Evolutionary conservation across 176 grass and related monocot genomes (phyloP), one percentile per base, ranked within the genome.

Genomic region (Hordeum marinum): DNA sequence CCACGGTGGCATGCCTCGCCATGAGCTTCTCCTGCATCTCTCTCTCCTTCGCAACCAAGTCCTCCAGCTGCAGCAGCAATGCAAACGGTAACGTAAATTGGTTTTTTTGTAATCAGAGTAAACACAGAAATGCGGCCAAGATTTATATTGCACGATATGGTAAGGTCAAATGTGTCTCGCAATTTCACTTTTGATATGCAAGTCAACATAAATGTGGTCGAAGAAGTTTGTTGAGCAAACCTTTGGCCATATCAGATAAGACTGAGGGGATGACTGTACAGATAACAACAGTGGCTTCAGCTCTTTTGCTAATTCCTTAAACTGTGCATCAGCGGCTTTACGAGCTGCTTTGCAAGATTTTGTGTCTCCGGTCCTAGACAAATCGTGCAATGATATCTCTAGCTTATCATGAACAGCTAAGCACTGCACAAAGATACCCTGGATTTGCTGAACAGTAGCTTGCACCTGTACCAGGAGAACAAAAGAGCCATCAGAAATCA

Each of bases 11-110:
- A 85, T 99, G 97, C 88, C 84, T 96, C 18, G 84, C 45, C 78
- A 99, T 91, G 79, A 94, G 88, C 54, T 99, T 99, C 26, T 96
- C 97, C 82, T 96, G 94, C 92, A 99, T 84, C n/a, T 96, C 97
- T 59, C 80, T 88, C 86, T 99, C 97, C 90, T 96, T 99, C 11
- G 55, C 39, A 27, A 91, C 77, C 86, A 99, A 72, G 8, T 96
- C 94, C 17, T 94, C 97, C 25, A 96, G 69, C 97, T 96, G 74
- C 32, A 85, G 79, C 48, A 46, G 68, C 21, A 87, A 80, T 54
- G 9, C 66, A 74, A 60, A 69, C 1, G 63, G 70, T 62, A 68
- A 82, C 7, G 52, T 79, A 57, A 70, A 42, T 21, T 34, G 34
- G 43, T 64, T 65, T 23, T 23, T 70, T 82, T 8, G 11, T 4